A percentile compares a stretch with the other conserved stretches of the same genome.
These are phyloP conservation scores for Zygosaccharomyces pseudobailii DNA, from an alignment of 1,139 yeast species.

Conservation along the genomic window DNA sequence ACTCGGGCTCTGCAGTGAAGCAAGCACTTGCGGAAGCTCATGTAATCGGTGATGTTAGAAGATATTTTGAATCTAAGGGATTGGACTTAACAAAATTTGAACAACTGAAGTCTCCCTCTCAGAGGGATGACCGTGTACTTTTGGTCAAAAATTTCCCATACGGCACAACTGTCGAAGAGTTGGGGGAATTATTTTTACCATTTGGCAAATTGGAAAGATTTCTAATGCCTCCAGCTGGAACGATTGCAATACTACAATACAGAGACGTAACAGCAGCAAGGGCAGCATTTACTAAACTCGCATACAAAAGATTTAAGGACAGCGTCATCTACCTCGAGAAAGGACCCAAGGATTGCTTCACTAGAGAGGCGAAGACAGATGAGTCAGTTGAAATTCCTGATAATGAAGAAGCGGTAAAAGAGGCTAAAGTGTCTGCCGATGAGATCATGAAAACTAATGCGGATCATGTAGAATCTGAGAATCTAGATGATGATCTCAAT, in stretches of 20 bases:
- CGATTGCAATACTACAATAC: constrained; percentile 92
- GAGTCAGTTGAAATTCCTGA: constrained; percentile 29
- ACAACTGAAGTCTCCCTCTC: constrained; percentile 42
- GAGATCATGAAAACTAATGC: constrained; percentile 41
- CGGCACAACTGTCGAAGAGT: constrained; percentile 75
- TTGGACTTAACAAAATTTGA: constrained; percentile 75
- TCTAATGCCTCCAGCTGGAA: constrained; percentile 94
- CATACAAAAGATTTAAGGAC: constrained; percentile 82
- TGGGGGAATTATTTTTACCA: constrained; percentile 73
- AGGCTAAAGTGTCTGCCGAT: constrained; percentile 40
- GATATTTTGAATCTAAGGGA: constrained; percentile 78
- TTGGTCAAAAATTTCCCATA: constrained; percentile 86
- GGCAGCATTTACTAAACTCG: constrained; percentile 80
- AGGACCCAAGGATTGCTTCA: constrained; percentile 83
- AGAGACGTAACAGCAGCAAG: constrained; percentile 81
- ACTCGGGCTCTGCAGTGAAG: constrained; percentile 86
- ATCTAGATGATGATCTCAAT: constrained; percentile 43
- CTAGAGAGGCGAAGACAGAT: constrained; percentile 44
- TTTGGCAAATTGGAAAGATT: constrained; percentile 77
- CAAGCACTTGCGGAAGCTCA: constrained; percentile 98
- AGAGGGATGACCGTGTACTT: constrained; percentile 75
- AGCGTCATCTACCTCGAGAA: constrained; percentile 85
- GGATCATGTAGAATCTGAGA: constrained; percentile 32
- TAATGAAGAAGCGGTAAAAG: constrained; percentile 39
- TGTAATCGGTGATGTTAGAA: constrained; percentile 85